Conservation (phyloP, 1,284 basidiomycete species). For the Ganoderma lucidum region DNA sequence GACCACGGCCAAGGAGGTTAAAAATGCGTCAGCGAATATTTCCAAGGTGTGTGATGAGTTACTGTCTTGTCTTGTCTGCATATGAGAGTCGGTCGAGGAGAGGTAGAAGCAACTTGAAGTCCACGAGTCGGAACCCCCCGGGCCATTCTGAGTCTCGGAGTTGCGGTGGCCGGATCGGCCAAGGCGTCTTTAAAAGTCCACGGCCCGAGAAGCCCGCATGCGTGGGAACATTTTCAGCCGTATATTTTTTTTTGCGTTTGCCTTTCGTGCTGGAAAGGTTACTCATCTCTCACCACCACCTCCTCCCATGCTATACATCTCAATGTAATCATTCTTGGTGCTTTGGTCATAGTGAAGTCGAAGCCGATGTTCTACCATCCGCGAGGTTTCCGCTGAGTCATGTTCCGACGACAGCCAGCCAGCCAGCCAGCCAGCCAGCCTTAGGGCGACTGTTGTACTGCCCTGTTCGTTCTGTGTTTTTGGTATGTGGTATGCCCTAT, state of each 20-base stretch:
- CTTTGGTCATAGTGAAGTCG: background rate
- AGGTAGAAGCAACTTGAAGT: background rate
- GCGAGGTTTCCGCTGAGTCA: background rate
- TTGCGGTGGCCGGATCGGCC: background rate
- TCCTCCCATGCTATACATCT: background rate
- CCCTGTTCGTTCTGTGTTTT: background rate
- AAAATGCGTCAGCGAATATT: background rate
- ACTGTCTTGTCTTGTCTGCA: background rate
- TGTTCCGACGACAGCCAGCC: background rate
- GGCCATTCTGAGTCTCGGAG: background rate
- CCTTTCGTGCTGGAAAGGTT: background rate
- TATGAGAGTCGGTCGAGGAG: background rate
- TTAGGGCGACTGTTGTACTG: background rate
- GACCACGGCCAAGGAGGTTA: background rate
- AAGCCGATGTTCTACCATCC: background rate
- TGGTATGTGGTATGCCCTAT: constrained; percentile 8
- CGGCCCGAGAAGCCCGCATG: constrained; percentile 8
- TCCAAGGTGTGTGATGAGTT: background rate
- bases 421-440: background rate
- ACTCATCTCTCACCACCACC: background rate
- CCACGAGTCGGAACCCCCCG: background rate
- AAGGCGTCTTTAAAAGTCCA: background rate
- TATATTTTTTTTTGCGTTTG: background rate
- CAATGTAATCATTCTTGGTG: background rate
- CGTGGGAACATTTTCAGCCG: background rate